Percentiles rank a stretch among this genome's conserved stretches.
These are phyloP conservation scores for Ophiosphaerella korrae DNA, from an alignment of 2,329 filamentous ascomycete species.

Conservation along the genomic window DNA sequence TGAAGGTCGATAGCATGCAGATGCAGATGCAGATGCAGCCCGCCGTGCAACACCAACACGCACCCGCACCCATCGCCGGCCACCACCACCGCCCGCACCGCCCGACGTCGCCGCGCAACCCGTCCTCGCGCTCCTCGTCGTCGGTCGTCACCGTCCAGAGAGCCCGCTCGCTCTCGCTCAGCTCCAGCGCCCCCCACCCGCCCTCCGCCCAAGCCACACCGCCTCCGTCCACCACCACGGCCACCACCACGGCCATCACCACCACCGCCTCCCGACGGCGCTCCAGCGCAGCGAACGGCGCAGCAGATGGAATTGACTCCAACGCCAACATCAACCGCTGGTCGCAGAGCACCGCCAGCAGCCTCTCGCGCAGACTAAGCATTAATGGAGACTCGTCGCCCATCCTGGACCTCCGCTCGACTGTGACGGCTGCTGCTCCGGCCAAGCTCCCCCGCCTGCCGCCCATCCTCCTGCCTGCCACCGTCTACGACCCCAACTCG, in stretches of 20 bases:
- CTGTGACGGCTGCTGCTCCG: conserved; percentile 33
- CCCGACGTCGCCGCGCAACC: conserved; percentile 48
- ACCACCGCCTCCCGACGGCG: conserved; percentile 35
- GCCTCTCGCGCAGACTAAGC: conserved; percentile 49
- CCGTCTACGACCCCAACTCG: conserved; percentile 46
- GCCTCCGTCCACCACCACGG: conserved; percentile 13
- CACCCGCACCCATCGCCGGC: neutral
- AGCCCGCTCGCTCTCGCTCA: conserved; percentile 48
- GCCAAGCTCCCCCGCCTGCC: conserved; percentile 40
- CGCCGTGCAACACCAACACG: conserved; percentile 8
- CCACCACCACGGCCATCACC: too few species aligned
- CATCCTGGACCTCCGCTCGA: conserved; percentile 32
- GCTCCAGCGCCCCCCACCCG: conserved; percentile 18
- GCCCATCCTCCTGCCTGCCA: conserved; percentile 38
- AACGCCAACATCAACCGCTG: conserved; percentile 61
- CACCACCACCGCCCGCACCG: conserved; percentile 12
- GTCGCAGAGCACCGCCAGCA: conserved; percentile 63
- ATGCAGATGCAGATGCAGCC: neutral
- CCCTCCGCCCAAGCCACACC: conserved; percentile 26
- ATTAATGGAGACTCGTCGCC: conserved; percentile 36
- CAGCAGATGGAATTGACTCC: conserved; percentile 49
- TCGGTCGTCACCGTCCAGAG: conserved; percentile 50
- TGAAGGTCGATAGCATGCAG: conserved; percentile 1
- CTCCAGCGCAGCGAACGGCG: conserved; percentile 49
- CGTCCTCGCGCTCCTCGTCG: conserved; percentile 51